Evolutionary conservation across 2,329 filamentous ascomycete species (phyloP).

Genomic region (Colletotrichum costaricense): DNA sequence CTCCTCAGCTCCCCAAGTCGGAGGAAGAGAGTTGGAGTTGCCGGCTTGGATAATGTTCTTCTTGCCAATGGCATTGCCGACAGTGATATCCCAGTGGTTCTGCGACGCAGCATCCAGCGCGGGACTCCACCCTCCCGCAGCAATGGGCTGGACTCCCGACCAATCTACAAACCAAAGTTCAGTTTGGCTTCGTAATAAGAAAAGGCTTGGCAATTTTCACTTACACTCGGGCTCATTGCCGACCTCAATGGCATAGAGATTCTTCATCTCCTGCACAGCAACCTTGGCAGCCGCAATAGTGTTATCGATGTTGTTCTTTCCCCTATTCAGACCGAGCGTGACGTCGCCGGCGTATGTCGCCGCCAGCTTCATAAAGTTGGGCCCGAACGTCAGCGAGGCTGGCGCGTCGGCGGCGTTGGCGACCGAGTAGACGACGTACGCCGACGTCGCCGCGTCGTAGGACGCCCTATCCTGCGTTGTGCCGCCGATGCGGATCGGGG

Average conservation of each 20-base stretch:
- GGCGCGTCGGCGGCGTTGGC: constrained; percentile 59
- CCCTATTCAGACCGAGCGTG: constrained; percentile 64
- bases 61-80: constrained; percentile 48
- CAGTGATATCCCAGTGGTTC: constrained; percentile 49
- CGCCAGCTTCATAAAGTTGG: constrained; percentile 63
- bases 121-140: constrained; percentile 49
- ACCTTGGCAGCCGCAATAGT: constrained; percentile 62
- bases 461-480: constrained; percentile 68
- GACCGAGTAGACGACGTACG: constrained; percentile 63
- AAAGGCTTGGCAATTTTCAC: constrained; percentile 30
- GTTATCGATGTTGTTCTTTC: constrained; percentile 63
- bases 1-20: constrained; percentile 51
- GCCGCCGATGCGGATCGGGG: constrained; percentile 67
- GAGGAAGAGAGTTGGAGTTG: constrained; percentile 51
- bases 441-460: constrained; percentile 57
- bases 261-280: constrained; percentile 56
- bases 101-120: constrained; percentile 51
- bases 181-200: background rate
- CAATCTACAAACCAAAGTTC: constrained; percentile 43
- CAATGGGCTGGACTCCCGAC: constrained; percentile 50
- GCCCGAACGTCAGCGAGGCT: constrained; percentile 60
- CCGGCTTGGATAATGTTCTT: constrained; percentile 52
- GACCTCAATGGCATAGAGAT: constrained; percentile 65
- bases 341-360: constrained; percentile 60
- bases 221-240: constrained; percentile 69